Evolutionary conservation across 345 rosid genomes (phyloP).

Genomic region (Barbarea vulgaris): DNA sequence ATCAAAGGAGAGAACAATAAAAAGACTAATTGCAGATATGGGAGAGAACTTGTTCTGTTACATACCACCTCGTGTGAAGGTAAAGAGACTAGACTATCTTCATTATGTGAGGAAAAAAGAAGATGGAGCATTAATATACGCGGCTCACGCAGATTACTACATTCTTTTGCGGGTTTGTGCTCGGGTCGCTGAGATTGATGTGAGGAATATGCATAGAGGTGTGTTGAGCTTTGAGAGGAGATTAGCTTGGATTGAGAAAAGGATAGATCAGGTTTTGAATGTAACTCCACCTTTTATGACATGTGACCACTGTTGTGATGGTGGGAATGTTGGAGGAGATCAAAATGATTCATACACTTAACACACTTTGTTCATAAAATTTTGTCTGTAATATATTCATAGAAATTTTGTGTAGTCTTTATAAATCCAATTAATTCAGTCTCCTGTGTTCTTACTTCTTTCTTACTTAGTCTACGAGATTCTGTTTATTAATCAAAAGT

Average conservation of each 20-base stretch:
- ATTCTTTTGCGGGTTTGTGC: slow-evolving; percentile 73
- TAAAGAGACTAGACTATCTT: slow-evolving; percentile 62
- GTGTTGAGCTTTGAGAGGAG: slow-evolving; percentile 77
- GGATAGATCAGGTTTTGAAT: slow-evolving; percentile 59
- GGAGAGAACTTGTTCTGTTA: slow-evolving; percentile 67
- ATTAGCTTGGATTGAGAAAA: slow-evolving; percentile 75
- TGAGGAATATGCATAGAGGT: slow-evolving; percentile 64
- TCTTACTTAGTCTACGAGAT: not conserved
- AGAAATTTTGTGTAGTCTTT: not conserved
- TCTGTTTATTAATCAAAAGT: not conserved
- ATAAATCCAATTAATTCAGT: not conserved
- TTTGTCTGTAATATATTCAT: not conserved
- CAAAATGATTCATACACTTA: not conserved
- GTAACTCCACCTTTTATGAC: slow-evolving; percentile 46
- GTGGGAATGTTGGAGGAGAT: slow-evolving; percentile 18
- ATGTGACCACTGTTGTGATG: slow-evolving; percentile 51
- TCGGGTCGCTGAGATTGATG: slow-evolving; percentile 58
- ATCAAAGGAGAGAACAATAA: slow-evolving; percentile 43
- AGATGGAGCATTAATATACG: slow-evolving; percentile 54
- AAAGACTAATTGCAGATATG: slow-evolving; percentile 62
- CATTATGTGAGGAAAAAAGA: slow-evolving; percentile 65
- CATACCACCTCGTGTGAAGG: slow-evolving; percentile 67
- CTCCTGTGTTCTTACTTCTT: not conserved
- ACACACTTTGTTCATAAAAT: not conserved
- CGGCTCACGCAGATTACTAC: slow-evolving; percentile 84